Evolutionary conservation across 2,329 filamentous ascomycete species (phyloP), one percentile per base, ranked within the genome.

Genomic region (Fusarium pininemorale): DNA sequence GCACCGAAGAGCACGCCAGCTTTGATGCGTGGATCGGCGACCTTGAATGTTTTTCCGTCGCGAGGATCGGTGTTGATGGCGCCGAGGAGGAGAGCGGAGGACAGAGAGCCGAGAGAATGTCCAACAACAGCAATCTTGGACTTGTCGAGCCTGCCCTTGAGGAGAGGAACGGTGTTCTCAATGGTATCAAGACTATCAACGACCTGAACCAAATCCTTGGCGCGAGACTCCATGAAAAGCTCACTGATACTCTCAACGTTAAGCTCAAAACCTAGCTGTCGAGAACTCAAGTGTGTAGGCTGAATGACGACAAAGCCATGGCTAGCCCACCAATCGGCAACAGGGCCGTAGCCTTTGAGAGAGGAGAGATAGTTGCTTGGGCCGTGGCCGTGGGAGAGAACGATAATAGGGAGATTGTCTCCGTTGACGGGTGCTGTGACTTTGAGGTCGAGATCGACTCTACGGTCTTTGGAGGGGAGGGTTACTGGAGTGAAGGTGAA

Each of bases 281-380:
- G 66, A 12, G 78, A 78, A 57, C 74, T 78, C 32, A 79, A 22
- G 20, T 79, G 78, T 0, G 78, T 80, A 6, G 78, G 77, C 16
- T 79, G 78, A 30, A 80, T 73, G 41, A 80, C 78, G 5, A 73
- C 77, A 35, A 80, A 79, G 10, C 78, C 78, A 41, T 78, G 78
- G 0, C 71, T 72, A 10, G 78, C 78, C 72, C 72, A 79, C 63
- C 77, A 80, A 20, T 79, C 77, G 3, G 47, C 72, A 7, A 80
- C 57, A 0, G 78, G 78, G 1, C 63, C 70, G 13, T 79, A 80
- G 3, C 77, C 78, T 22, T 78, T 74, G 24, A 70, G 70, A 0
- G 77, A 79, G 1, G 77, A 78, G 18, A 79, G 70, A 28, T 72
- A 80, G 54, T 78, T 77, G 64, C 73, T 79, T 3, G 48, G 69